Conservation (phyloP, 2,329 filamentous ascomycete species). For the Trichocomaceae sp. region DNA sequence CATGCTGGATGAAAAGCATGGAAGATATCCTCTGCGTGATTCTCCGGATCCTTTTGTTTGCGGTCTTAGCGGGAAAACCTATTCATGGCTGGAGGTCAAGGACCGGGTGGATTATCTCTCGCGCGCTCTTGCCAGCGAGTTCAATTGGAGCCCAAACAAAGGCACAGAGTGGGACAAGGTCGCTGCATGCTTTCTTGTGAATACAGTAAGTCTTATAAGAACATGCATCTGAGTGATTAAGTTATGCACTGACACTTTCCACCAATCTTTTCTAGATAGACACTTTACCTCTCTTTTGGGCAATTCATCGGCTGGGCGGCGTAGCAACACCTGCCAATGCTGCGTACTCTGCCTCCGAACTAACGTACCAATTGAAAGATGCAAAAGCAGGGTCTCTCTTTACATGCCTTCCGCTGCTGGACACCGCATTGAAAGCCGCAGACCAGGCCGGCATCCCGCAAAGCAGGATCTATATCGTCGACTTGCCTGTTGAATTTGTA, state of each 20-base stretch:
- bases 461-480: conserved; percentile 61
- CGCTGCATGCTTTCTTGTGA: conserved; percentile 68
- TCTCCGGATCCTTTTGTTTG: conserved; percentile 70
- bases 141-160: conserved; percentile 63
- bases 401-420: conserved; percentile 61
- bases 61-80: conserved; percentile 63
- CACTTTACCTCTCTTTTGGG: conserved; percentile 65
- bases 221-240: not conserved
- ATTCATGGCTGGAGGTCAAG: conserved; percentile 56
- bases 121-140: conserved; percentile 61
- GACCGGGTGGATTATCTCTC: conserved; percentile 62
- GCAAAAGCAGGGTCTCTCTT: conserved; percentile 65
- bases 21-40: conserved; percentile 56
- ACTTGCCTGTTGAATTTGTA: conserved; percentile 53
- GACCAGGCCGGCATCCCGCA: conserved; percentile 57
- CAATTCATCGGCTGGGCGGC: conserved; percentile 67
- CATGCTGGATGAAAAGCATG: conserved; percentile 65
- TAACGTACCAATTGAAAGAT: conserved; percentile 65
- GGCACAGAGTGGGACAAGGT: conserved; percentile 79
- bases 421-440: conserved; percentile 59
- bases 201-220: conserved; percentile 58
- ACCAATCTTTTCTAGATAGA: conserved; percentile 53
- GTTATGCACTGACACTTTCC: not conserved
- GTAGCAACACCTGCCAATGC: conserved; percentile 70
- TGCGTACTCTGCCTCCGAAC: conserved; percentile 62